These are phyloP conservation scores for Aulographum hederae DNA, from an alignment of 2,329 filamentous ascomycete genomes.

Conservation along the genomic window DNA sequence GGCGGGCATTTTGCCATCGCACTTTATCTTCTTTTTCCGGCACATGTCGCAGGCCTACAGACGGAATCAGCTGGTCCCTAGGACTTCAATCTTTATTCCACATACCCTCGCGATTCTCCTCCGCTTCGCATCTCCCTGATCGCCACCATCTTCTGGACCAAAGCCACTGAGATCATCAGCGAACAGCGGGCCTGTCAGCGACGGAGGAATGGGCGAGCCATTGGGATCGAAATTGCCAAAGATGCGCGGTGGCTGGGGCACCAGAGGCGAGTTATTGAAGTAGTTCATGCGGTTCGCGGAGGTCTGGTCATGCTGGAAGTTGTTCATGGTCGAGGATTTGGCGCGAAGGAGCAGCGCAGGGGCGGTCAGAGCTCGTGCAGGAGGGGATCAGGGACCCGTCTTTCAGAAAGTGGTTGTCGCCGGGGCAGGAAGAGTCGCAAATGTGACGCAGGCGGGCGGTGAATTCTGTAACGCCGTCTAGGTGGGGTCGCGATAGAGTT, in stretches of 20 bases:
- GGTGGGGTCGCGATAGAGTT: no score
- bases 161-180: constrained; percentile 19
- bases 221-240: constrained; percentile 19
- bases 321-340: constrained; percentile 1
- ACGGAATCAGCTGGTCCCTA: constrained; percentile 1
- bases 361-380: no score
- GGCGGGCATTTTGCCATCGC: constrained; percentile 84
- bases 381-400: no score
- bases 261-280: constrained; percentile 14
- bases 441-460: no score
- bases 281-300: constrained; percentile 8
- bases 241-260: constrained; percentile 21
- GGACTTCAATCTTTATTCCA: constrained; percentile 4
- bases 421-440: no score
- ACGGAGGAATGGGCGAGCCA: constrained; percentile 16
- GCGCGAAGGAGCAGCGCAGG: no score
- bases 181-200: constrained; percentile 15
- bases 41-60: constrained; percentile 84
- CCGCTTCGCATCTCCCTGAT: constrained; percentile 58
- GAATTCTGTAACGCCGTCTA: no score
- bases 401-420: no score
- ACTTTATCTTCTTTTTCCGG: constrained; percentile 91
- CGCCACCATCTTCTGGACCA: constrained; percentile 33
- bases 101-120: constrained; percentile 73
- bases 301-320: constrained; percentile 1